Base-by-base conservation (phyloP, 2,329 filamentous ascomycete genomes). In the Fusarium pseudonygamai region DNA sequence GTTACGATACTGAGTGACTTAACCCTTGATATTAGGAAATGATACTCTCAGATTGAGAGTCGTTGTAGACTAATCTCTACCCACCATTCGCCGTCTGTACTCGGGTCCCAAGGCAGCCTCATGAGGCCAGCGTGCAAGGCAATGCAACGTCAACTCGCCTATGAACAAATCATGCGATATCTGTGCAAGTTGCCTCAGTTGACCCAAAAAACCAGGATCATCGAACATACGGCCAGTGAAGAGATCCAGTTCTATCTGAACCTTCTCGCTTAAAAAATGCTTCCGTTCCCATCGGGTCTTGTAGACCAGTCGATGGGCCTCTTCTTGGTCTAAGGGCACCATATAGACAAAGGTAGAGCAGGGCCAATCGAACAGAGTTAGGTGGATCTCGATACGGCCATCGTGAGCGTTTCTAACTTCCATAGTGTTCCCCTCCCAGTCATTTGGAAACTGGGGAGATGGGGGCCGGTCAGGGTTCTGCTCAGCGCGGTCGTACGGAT, bases 1-100 rank as follows among this genome's bases (percentile, higher is more conserved):
- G 13, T 12, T 34, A 5, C 8, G 10, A 20, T 14, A 10, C n/a
- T 6, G 4, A 6, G 28, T 32, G 16, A 24, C 6, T 24, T 24
- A 32, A 2, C 6, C 16, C 12, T 11, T 24, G 4, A 0, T 6
- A 20, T 34, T 14, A 10, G 22, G 2, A 20, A 50, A 14, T 5
- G 8, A 50, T 34, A 10, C 22, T 34, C 8, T 34, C 15, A 5
- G 11, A 24, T 24, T 34, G 8, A 24, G 22, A 20, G 12, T 14
- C 3, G 11, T 14, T 15, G 30, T 50, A 18, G 47, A 18, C 30
- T 34, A 50, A 4, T 20, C 30, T 20, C 22, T 20, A 7, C 22
- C 30, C 22, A 34, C 16, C 30, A 24, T 50, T 8, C 22, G 10
- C 7, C 30, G 47, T 18, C 47, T 50, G 16, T 50, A 24, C 13